Conservation (phyloP, 2,329 filamentous ascomycete genomes). For the Fusarium incarnatum region DNA sequence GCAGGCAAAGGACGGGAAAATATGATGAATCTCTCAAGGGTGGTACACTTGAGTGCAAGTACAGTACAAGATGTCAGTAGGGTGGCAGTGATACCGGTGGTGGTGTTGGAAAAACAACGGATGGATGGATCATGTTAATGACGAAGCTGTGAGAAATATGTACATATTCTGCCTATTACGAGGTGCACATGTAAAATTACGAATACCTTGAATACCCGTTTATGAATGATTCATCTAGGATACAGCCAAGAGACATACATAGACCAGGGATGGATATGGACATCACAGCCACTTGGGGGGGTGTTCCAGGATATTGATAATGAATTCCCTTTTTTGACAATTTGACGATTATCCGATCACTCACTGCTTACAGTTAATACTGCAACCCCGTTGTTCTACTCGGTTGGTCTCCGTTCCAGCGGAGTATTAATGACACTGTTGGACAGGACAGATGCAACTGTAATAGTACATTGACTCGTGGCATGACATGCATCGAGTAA, state of each 20-base stretch:
- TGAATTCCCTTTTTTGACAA: constrained; percentile 28
- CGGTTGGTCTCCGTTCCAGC: constrained; percentile 6
- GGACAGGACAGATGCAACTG: neutral
- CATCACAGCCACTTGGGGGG: constrained; percentile 6
- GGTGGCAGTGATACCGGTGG: constrained; percentile 6
- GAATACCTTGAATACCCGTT: neutral
- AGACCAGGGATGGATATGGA: constrained; percentile 22
- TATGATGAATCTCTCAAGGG: constrained; percentile 30
- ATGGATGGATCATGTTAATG: constrained; percentile 22
- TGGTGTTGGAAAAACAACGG: constrained; percentile 8
- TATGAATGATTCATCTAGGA: neutral
- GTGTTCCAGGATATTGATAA: constrained; percentile 30
- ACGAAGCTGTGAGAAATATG: constrained; percentile 9
- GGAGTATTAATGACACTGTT: constrained; percentile 6
- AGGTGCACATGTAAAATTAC: constrained; percentile 9
- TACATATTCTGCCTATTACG: constrained; percentile 17
- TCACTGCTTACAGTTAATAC: constrained; percentile 9
- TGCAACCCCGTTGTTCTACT: constrained; percentile 3
- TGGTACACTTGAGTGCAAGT: neutral
- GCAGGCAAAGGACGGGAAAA: constrained; percentile 31
- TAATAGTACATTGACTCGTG: constrained; percentile 9
- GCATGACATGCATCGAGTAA: constrained; percentile 17
- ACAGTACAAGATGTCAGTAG: neutral
- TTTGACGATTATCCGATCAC: constrained; percentile 29
- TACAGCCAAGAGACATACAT: constrained; percentile 10